Evolutionary conservation across 75 land plant species (phyloP).

Genomic region (Selaginella moellendorffii): DNA sequence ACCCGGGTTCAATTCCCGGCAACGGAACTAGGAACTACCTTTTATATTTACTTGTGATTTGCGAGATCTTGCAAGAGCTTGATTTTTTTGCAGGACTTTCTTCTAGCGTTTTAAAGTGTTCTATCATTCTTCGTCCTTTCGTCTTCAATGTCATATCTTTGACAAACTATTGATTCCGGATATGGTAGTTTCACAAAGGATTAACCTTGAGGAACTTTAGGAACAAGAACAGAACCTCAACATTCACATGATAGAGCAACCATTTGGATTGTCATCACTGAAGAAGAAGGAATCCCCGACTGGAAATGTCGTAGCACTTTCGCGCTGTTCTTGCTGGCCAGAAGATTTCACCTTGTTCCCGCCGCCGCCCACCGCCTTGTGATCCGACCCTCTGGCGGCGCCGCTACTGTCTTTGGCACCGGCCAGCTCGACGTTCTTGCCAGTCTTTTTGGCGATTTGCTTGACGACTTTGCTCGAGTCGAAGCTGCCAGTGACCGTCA

Average conservation of each 20-base stretch:
- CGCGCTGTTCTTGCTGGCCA: not conserved
- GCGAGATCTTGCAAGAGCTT: no score
- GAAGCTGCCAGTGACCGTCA: constrained; percentile 1
- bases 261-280: not conserved
- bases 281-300: not conserved
- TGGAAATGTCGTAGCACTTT: not conserved
- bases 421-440: not conserved
- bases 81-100: no score
- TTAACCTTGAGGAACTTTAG: no score
- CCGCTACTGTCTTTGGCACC: not conserved
- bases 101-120: no score
- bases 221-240: no score
- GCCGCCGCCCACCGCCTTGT: not conserved
- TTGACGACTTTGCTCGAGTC: constrained; percentile 9
- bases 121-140: no score
- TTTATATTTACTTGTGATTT: no score
- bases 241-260: not conserved
- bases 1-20: constrained; percentile 12
- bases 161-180: no score
- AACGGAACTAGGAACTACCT: no score
- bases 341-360: no score
- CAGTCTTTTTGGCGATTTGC: not conserved
- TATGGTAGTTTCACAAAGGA: no score
- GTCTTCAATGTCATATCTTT: no score
- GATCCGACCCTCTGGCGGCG: not conserved